Percentiles rank a stretch among this genome's conserved stretches.
phyloP scores from a whole-genome alignment of 2,329 filamentous ascomycete genomes.

The Beauveria sp. region DNA sequence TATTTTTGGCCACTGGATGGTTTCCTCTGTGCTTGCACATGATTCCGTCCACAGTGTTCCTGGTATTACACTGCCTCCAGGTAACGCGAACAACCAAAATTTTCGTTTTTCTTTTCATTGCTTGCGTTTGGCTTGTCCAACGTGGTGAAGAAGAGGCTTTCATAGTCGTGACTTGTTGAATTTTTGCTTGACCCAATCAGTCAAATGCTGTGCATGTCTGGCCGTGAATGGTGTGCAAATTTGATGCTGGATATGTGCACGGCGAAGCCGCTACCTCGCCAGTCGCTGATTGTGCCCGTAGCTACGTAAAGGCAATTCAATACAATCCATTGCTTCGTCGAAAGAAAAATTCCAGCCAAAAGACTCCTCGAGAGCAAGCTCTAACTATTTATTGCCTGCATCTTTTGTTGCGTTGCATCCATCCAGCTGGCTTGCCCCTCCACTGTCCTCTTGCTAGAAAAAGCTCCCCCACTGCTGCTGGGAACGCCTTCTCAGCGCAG shows the following conservation, averaged over 20 bases:
- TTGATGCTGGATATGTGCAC: background rate
- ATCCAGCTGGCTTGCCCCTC: background rate
- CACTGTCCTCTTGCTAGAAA: slow-evolving; percentile 19
- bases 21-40: slow-evolving; percentile 36
- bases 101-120: slow-evolving; percentile 29
- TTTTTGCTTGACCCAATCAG: too few species aligned
- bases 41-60: slow-evolving; percentile 34
- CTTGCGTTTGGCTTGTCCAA: slow-evolving; percentile 27
- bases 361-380: background rate
- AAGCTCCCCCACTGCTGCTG: slow-evolving; percentile 13
- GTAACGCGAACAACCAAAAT: slow-evolving; percentile 29
- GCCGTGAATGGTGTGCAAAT: background rate
- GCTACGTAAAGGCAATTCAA: background rate
- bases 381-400: background rate
- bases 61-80: slow-evolving; percentile 40
- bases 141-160: slow-evolving; percentile 30
- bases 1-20: slow-evolving; percentile 42
- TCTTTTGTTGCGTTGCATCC: background rate
- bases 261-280: background rate
- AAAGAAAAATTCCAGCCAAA: too few species aligned
- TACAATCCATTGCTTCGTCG: background rate
- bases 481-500: background rate
- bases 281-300: background rate
- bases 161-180: too few species aligned
- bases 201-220: too few species aligned